A percentile compares a stretch with the other conserved stretches of the same genome.
Conservation (phyloP, 495 filamentous ascomycete species). For the Lineolata rhizophorae region DNA sequence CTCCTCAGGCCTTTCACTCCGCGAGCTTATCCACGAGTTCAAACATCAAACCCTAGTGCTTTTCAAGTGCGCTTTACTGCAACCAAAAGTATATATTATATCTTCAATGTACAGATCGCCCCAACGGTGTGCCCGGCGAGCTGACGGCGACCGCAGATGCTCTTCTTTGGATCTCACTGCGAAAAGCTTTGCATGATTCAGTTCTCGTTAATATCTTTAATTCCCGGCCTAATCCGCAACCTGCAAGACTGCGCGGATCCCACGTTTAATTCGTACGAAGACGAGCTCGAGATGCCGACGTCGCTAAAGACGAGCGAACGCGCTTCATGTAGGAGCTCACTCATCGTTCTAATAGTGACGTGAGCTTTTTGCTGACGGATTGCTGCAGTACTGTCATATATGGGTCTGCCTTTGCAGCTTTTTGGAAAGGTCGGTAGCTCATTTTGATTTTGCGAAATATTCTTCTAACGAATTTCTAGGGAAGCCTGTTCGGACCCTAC, state of each 20-base stretch:
- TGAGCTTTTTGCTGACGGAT: conserved; percentile 2
- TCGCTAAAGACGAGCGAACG: conserved; percentile 83
- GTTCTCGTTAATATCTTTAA: conserved; percentile 82
- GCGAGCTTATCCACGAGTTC: conserved; percentile 85
- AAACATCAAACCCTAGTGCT: conserved; percentile 81
- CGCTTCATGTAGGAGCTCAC: conserved; percentile 51
- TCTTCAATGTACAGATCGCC: background rate
- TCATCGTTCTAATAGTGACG: background rate
- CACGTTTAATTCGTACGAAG: conserved; percentile 62
- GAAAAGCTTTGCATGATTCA: conserved; percentile 95
- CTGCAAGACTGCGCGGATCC: conserved; percentile 87
- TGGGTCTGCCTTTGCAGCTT: conserved; percentile 84
- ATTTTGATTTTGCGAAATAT: conserved; percentile 1
- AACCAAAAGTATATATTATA: conserved; percentile 60
- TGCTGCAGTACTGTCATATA: conserved; percentile 53
- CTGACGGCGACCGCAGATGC: too few species aligned
- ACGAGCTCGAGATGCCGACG: conserved; percentile 51
- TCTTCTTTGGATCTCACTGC: conserved; percentile 91
- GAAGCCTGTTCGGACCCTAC: conserved; percentile 89
- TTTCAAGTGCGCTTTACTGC: conserved; percentile 78
- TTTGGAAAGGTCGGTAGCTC: conserved; percentile 67
- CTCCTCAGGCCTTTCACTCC: conserved; percentile 51
- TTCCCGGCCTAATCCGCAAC: conserved; percentile 69
- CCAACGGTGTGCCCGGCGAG: too few species aligned
- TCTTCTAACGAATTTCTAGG: conserved; percentile 26